Conservation (phyloP, 2,329 filamentous ascomycete genomes). For the Penicillium digitatum region DNA sequence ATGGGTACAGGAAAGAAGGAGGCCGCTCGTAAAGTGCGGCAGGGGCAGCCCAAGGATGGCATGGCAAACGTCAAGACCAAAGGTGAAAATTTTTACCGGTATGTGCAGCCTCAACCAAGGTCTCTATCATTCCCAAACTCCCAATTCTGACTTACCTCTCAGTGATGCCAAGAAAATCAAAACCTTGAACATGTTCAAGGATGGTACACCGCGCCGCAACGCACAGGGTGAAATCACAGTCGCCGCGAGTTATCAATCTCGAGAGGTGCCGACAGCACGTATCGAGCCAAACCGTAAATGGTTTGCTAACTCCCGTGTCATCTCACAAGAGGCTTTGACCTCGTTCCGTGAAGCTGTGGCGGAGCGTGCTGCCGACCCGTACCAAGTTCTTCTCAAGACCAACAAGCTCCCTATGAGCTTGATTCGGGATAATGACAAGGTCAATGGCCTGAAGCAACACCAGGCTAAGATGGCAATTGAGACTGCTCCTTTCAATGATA, state of each 20-base stretch:
- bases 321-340: slow-evolving; percentile 80
- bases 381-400: slow-evolving; percentile 89
- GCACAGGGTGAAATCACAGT: slow-evolving; percentile 78
- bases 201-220: slow-evolving; percentile 77
- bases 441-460: slow-evolving; percentile 86
- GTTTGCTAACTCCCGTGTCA: slow-evolving; percentile 91
- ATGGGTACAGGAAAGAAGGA: slow-evolving; percentile 97
- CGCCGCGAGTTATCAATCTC: slow-evolving; percentile 77
- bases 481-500: slow-evolving; percentile 76
- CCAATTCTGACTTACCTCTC: slow-evolving; percentile 14
- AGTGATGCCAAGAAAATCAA: slow-evolving; percentile 80
- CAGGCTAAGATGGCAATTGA: slow-evolving; percentile 91
- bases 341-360: slow-evolving; percentile 90
- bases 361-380: slow-evolving; percentile 84
- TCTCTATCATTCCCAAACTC: neutral
- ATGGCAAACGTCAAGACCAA: slow-evolving; percentile 90
- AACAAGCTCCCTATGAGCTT: slow-evolving; percentile 97
- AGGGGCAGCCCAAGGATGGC: slow-evolving; percentile 80
- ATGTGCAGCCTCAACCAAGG: slow-evolving; percentile 30
- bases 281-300: slow-evolving; percentile 96
- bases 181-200: slow-evolving; percentile 83
- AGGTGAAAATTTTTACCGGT: slow-evolving; percentile 98
- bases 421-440: slow-evolving; percentile 72
- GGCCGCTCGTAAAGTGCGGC: slow-evolving; percentile 71
- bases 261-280: slow-evolving; percentile 74